Evolutionary conservation across 495 filamentous ascomycete genomes (phyloP), one percentile per base, ranked within the genome.

Genomic region (Aspergillus biplanus): DNA sequence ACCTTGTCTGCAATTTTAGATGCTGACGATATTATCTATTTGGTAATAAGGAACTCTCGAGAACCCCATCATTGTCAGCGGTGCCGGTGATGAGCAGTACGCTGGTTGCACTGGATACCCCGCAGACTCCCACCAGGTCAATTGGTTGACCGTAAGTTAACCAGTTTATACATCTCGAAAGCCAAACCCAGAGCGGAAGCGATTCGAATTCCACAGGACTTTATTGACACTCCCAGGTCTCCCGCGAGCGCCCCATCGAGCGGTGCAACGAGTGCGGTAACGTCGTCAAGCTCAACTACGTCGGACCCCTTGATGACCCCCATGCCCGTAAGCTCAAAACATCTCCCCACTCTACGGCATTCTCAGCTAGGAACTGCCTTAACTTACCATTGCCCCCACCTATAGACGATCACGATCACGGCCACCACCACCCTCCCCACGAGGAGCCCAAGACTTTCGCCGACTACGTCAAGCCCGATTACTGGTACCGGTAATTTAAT

Each of bases 281-380:
- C 80, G 91, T 93, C 67, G 90, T 93, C 80, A 97, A 96, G 88
- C 92, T 97, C 87, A 91, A 97, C 75, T 99, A 97, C 75, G 75
- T 97, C 59, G 95, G 95, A 39, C 90, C 92, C 33, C 70, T 84
- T 71, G 90, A 90, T 64, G 89, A 92, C 73, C 72, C 79, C 64
- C 83, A 89, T 72, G 79, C 76, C 69, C 82, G 78, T 81, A 73
- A 67, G 77, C 77, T 59, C 13, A 12, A 33, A 34, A 21, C 37
- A 8, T 6, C 54, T 47, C 58, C 7, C 18, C 21, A n/a, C 12
- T 35, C 15, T 21, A 27, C 21, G 1, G 21, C 21, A 27, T 27
- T 27, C 21, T 2, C 21, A 27, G 21, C 21, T 27, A 27, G 21
- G 21, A 16, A 46, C 35, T 50, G 8, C 33, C 4, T 27, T 18